A percentile compares a stretch with the other conserved stretches of the same genome.
Evolutionary conservation across 2,329 filamentous ascomycete species (phyloP).

Genomic region (Lasiodiplodia gonubiensis): DNA sequence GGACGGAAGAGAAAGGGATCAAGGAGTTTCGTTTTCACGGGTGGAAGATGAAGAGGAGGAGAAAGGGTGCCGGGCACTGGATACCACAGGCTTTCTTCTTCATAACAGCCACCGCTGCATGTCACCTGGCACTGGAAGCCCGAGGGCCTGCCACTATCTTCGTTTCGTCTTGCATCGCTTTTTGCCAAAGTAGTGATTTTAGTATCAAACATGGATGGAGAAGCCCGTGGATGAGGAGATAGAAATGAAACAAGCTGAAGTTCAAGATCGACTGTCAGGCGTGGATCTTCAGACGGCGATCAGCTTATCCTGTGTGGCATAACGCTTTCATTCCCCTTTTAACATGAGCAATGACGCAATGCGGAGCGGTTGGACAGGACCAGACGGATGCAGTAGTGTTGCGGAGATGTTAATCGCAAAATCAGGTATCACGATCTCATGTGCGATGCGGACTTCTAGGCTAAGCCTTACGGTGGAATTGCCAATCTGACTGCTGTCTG

Average conservation of each 20-base stretch:
- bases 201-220: conserved; percentile 14
- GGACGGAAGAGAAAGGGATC: conserved; percentile 10
- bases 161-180: conserved; percentile 21
- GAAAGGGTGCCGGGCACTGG: conserved; percentile 23
- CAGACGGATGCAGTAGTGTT: background rate
- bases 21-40: conserved; percentile 16
- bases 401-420: background rate
- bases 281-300: background rate
- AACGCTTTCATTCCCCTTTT: background rate
- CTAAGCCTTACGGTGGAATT: too few relatives aligned
- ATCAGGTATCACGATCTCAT: too few relatives aligned
- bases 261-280: background rate
- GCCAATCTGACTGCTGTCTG: too few relatives aligned
- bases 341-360: background rate
- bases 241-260: conserved; percentile 27
- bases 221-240: conserved; percentile 6
- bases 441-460: too few relatives aligned
- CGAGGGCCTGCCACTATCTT: conserved; percentile 11
- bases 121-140: conserved; percentile 11
- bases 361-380: background rate
- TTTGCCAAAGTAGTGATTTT: conserved; percentile 25
- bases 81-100: conserved; percentile 19
- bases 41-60: conserved; percentile 16
- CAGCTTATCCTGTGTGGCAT: background rate
- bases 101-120: conserved; percentile 8